Conservation (phyloP, 805 yeast genomes). For the Cyberlindnera veronae region DNA sequence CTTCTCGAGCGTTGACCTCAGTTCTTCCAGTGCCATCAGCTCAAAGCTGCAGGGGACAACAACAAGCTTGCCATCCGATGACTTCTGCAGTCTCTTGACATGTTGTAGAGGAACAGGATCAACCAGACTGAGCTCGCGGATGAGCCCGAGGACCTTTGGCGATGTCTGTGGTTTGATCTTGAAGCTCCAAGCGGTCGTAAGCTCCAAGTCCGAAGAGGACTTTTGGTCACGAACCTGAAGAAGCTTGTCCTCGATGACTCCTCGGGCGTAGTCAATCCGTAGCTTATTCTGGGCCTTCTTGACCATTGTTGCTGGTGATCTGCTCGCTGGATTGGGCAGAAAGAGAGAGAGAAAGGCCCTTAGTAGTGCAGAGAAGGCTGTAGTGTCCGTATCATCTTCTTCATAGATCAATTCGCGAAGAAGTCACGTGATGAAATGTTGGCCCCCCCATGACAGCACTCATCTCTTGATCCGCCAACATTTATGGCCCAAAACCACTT, state of each 20-base stretch:
- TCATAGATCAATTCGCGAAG: too few relatives aligned
- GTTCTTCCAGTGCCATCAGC: constrained; percentile 26
- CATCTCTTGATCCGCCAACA: too few relatives aligned
- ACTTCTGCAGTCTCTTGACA: constrained; percentile 53
- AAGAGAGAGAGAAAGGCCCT: too few relatives aligned
- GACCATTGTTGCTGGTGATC: constrained; percentile 28
- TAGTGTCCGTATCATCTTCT: too few relatives aligned
- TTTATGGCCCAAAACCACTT: too few relatives aligned
- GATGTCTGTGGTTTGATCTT: constrained; percentile 38
- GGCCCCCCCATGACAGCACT: too few relatives aligned
- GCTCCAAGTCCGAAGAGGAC: constrained; percentile 23
- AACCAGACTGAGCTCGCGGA: constrained; percentile 22
- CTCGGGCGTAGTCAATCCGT: constrained; percentile 42
- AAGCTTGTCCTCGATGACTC: constrained; percentile 42
- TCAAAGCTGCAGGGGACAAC: constrained; percentile 44
- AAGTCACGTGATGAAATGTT: too few relatives aligned
- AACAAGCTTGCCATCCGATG: constrained; percentile 26
- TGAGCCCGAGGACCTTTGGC: constrained; percentile 20
- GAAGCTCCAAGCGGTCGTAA: constrained; percentile 47
- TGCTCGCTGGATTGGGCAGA: not conserved
- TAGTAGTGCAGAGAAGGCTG: too few relatives aligned
- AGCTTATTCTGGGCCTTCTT: constrained; percentile 33
- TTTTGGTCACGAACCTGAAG: constrained; percentile 39
- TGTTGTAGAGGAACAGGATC: constrained; percentile 35
- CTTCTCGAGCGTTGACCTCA: constrained; percentile 22